Base-by-base conservation (phyloP, 306 rosid genomes). In the Vachellia collinsii region DNA sequence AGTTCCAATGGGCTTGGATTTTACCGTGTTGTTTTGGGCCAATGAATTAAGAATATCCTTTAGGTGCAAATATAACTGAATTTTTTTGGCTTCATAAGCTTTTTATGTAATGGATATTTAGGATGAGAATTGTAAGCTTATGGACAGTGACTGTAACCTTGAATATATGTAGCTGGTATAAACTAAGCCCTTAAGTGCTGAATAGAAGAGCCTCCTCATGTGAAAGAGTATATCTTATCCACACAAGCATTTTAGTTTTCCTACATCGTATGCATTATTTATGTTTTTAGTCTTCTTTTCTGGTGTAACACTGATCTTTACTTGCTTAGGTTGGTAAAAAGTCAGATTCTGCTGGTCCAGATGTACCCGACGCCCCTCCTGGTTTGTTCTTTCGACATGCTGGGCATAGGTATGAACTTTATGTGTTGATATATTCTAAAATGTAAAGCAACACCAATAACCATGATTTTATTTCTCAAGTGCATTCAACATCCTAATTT, bases 341-440 rank as follows among this genome's bases (percentile, higher is more conserved):
- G 79, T 7, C 81, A 63, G 87, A 82, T 19, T 62, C 88, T 58
- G 61, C 56, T 17, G 87, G 84, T 83, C 75, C 82, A 6, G 74
- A 70, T 36, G 67, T 11, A 64, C 68, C 79, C 42, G 41, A 63
- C 65, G 8, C 78, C 58, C 79, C 88, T 56, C 69, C 86, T 19
- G 89, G 88, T 81, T 86, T 88, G 58, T 86, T 88, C 80, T 88
- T 88, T 75, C 85, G 78, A 34, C 91, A 88, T 74, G 91, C 86
- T 42, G 91, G 91, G 70, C 91, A 86, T 70, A 86, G 89, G 89
- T 50, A 50, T 43, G 72, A 61, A 25, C 13, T 42, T 19, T 29
- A 19, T 42, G 8, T 29, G 8, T 70, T 11, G 34, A 11, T 9
- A 8, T 42, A 9, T 42, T 9, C 11, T 68, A 41, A 19, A 41